phyloP scores from a whole-genome alignment of 2,329 filamentous ascomycete species.

The Fusarium odoratissimum region DNA sequence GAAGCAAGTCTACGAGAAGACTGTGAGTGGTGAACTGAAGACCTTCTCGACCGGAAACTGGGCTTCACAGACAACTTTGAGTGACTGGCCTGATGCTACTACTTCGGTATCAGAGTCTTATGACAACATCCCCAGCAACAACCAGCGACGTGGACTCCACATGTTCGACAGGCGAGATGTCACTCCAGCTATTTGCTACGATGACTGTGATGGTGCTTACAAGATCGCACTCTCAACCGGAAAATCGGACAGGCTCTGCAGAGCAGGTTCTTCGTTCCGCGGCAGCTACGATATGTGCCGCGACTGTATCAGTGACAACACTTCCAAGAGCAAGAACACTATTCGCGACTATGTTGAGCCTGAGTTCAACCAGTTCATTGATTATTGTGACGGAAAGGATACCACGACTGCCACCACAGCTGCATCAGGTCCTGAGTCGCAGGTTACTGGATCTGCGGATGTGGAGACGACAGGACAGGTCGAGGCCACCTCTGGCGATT shows the following conservation, averaged over 20 bases:
- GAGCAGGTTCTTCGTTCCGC: conserved; percentile 54
- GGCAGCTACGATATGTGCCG: conserved; percentile 53
- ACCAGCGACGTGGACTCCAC: conserved; percentile 35
- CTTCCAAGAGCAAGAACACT: conserved; percentile 41
- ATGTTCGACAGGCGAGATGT: conserved; percentile 54
- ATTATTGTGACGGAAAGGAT: conserved; percentile 56
- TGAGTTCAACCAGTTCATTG: conserved; percentile 57
- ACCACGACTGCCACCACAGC: conserved; percentile 30
- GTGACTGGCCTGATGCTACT: conserved; percentile 46
- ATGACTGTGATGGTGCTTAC: conserved; percentile 62
- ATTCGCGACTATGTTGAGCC: conserved; percentile 51
- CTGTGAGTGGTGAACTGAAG: conserved; percentile 51
- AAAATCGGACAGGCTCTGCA: conserved; percentile 61
- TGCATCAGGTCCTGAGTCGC: conserved; percentile 37
- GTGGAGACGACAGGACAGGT: conserved; percentile 45
- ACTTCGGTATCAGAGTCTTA: conserved; percentile 24
- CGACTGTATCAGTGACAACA: conserved; percentile 53
- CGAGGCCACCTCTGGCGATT: conserved; percentile 36
- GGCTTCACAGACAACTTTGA: conserved; percentile 62
- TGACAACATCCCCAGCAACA: conserved; percentile 14
- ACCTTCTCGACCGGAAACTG: conserved; percentile 68
- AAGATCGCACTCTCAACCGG: conserved; percentile 61
- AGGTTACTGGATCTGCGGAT: conserved; percentile 36
- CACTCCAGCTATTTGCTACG: conserved; percentile 63
- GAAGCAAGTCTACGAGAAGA: conserved; percentile 53